These are phyloP conservation scores for Bipolaris sorokiniana DNA, from an alignment of 2,329 filamentous ascomycete species.

Conservation along the genomic window DNA sequence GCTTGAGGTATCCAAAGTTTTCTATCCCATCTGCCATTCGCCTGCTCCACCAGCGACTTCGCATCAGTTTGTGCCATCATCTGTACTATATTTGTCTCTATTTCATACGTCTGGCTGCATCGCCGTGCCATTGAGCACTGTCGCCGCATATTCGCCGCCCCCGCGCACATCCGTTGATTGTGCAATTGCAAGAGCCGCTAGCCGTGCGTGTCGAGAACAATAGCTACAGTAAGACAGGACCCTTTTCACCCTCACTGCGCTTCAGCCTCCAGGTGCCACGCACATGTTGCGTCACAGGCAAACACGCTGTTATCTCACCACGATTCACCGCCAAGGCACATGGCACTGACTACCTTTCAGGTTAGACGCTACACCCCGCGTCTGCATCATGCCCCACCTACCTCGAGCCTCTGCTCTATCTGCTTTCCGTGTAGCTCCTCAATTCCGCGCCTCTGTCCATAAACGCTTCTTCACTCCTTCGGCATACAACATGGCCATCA, in stretches of 20 bases:
- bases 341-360: constrained; percentile 22
- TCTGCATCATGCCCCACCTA: constrained; percentile 39
- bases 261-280: constrained; percentile 14
- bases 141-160: constrained; percentile 13
- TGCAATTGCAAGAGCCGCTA: constrained; percentile 21
- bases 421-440: constrained; percentile 41
- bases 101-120: constrained; percentile 35
- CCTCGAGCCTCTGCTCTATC: constrained; percentile 40
- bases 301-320: constrained; percentile 9
- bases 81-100: constrained; percentile 37
- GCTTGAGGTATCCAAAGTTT: constrained; percentile 31
- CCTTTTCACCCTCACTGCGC: neutral
- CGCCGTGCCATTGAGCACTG: constrained; percentile 41
- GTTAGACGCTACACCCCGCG: constrained; percentile 31
- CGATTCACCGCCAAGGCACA: constrained; percentile 26
- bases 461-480: constrained; percentile 66
- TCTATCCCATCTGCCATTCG: constrained; percentile 23
- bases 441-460: constrained; percentile 48
- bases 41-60: constrained; percentile 22
- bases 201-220: neutral
- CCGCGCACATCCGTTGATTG: constrained; percentile 11
- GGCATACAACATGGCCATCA: constrained; percentile 75
- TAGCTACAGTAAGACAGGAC: constrained; percentile 9
- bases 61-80: constrained; percentile 13
- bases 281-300: constrained; percentile 1